phyloP scores from a whole-genome alignment of 2,329 filamentous ascomycete species.

The Thielaviopsis musarum region DNA sequence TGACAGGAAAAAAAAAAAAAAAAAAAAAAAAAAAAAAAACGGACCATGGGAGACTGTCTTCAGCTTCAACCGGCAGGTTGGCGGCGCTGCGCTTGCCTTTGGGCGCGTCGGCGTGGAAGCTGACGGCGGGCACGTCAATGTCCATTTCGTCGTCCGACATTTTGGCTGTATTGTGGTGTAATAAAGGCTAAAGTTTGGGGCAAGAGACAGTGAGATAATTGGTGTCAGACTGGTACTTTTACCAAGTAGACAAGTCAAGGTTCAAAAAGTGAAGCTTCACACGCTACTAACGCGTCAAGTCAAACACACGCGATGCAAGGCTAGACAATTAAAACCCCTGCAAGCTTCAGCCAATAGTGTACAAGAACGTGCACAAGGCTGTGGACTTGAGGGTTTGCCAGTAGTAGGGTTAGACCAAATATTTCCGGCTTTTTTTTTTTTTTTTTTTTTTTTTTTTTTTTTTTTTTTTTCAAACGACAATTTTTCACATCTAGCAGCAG shows the following conservation, averaged over 20 bases:
- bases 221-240: too few relatives aligned
- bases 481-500: not conserved
- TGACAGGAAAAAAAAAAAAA: too few relatives aligned
- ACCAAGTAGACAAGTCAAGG: not conserved
- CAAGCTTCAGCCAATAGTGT: not conserved
- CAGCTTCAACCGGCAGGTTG: slow-evolving; percentile 83
- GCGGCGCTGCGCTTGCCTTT: slow-evolving; percentile 89
- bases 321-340: slow-evolving; percentile 2
- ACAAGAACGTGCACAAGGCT: not conserved
- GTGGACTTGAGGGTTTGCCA: not conserved
- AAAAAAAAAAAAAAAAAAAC: slow-evolving; percentile 11
- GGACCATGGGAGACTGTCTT: slow-evolving; percentile 86
- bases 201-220: not conserved
- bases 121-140: slow-evolving; percentile 33
- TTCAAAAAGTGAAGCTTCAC: not conserved
- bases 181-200: not conserved
- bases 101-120: slow-evolving; percentile 58
- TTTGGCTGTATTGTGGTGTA: slow-evolving; percentile 1
- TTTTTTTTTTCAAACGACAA: not conserved
- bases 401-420: not conserved
- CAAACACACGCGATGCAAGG: slow-evolving; percentile 3
- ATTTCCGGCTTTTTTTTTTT: not conserved
- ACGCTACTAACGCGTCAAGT: slow-evolving; percentile 1
- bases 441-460: too few relatives aligned
- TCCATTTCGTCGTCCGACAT: slow-evolving; percentile 52